Evolutionary conservation across 2,329 filamentous ascomycete genomes (phyloP).

Genomic region (Fusarium graminum): DNA sequence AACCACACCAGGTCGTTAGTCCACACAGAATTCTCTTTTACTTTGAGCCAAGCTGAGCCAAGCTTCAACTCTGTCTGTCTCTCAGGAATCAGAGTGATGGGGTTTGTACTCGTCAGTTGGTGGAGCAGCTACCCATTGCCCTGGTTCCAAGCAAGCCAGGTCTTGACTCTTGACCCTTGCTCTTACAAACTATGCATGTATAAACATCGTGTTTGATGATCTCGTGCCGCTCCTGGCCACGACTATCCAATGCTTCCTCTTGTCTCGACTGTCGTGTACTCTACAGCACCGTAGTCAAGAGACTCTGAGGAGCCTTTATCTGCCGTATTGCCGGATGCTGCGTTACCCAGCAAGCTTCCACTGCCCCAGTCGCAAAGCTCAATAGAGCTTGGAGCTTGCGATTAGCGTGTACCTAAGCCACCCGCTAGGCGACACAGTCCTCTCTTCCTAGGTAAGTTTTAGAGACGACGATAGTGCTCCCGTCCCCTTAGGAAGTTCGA

Average conservation of each 20-base stretch:
- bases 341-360: conserved; percentile 11
- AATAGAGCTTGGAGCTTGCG: conserved; percentile 25
- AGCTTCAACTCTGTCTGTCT: conserved; percentile 6
- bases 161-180: conserved; percentile 16
- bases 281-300: background rate
- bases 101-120: conserved; percentile 25
- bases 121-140: conserved; percentile 8
- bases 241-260: conserved; percentile 7
- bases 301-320: conserved; percentile 22
- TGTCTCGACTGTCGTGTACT: conserved; percentile 17
- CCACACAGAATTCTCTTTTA: conserved; percentile 3
- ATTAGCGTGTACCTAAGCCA: conserved; percentile 34
- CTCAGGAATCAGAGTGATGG: conserved; percentile 8
- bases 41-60: conserved; percentile 12
- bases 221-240: conserved; percentile 44
- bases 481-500: conserved; percentile 15
- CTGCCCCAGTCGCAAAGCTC: conserved; percentile 27
- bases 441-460: conserved; percentile 27
- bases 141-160: conserved; percentile 16
- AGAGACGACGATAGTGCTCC: conserved; percentile 10
- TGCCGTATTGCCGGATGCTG: conserved; percentile 31
- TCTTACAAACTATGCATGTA: background rate
- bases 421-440: conserved; percentile 28
- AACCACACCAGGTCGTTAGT: background rate
- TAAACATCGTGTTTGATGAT: conserved; percentile 45